Conservation (phyloP, 2,329 filamentous ascomycete genomes). For the Colletotrichum sp. region DNA sequence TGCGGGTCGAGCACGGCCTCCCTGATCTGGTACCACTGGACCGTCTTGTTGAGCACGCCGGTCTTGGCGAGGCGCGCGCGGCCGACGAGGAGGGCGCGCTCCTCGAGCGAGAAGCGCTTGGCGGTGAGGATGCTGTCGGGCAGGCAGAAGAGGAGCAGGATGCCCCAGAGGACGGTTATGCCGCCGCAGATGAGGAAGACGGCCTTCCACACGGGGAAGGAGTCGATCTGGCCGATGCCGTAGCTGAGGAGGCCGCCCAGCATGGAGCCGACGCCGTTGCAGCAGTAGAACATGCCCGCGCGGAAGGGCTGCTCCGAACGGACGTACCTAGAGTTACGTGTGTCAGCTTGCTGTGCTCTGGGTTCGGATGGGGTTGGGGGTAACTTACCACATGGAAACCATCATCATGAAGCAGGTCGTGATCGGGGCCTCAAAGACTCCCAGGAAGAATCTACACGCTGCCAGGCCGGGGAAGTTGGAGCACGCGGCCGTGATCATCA, state of each 20-base stretch:
- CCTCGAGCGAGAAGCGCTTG: constrained; percentile 61
- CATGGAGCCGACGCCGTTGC: constrained; percentile 64
- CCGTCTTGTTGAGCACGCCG: constrained; percentile 49
- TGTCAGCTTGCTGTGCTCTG: not conserved
- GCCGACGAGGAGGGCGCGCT: constrained; percentile 58
- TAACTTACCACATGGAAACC: constrained; percentile 46
- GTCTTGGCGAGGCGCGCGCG: constrained; percentile 55
- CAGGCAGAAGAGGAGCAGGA: constrained; percentile 60
- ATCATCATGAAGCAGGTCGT: constrained; percentile 56
- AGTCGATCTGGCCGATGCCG: constrained; percentile 62
- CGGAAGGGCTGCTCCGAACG: constrained; percentile 50
- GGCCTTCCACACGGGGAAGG: constrained; percentile 57
- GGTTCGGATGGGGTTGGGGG: rapidly evolving
- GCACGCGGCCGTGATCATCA: constrained; percentile 46
- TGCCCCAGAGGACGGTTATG: constrained; percentile 58
- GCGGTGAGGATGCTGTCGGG: constrained; percentile 67
- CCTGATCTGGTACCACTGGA: constrained; percentile 51
- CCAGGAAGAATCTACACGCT: constrained; percentile 48
- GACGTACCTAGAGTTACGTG: constrained; percentile 35
- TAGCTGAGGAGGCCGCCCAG: constrained; percentile 64
- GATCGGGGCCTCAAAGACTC: constrained; percentile 51
- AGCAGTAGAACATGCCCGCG: constrained; percentile 38
- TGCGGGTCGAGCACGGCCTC: constrained; percentile 58
- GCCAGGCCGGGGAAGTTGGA: constrained; percentile 45
- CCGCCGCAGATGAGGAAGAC: constrained; percentile 64